Conservation (phyloP, 495 filamentous ascomycete genomes). For the Neurospora tetrasperma region DNA sequence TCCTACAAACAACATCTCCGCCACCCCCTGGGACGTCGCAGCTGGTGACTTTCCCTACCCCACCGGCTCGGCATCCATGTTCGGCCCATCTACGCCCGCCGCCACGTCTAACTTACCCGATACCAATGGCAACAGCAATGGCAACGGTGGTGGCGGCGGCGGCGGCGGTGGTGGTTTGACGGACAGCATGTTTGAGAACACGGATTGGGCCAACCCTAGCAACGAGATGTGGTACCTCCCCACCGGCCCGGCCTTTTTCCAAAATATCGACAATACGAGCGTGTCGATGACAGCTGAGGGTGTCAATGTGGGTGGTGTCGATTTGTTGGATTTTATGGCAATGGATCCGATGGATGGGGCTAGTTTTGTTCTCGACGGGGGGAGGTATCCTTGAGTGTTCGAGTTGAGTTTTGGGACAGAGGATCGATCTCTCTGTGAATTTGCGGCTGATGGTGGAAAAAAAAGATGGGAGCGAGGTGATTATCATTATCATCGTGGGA, state of each 20-base stretch:
- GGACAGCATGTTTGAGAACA: conserved; percentile 26
- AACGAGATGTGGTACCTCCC: conserved; percentile 50
- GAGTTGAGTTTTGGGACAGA: background rate
- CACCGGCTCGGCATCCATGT: conserved; percentile 33
- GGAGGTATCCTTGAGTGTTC: background rate
- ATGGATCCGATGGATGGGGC: conserved; percentile 34
- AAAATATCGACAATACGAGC: conserved; percentile 39
- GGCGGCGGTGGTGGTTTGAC: conserved; percentile 1
- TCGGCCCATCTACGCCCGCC: conserved; percentile 34
- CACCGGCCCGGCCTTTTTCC: conserved; percentile 43
- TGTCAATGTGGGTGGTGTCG: conserved; percentile 45
- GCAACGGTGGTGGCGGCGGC: conserved; percentile 1
- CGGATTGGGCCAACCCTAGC: conserved; percentile 34
- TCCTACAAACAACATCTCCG: conserved; percentile 38
- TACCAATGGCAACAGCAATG: conserved; percentile 13
- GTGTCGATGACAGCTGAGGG: conserved; percentile 50
- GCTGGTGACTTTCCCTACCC: conserved; percentile 39
- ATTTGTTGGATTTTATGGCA: conserved; percentile 48
- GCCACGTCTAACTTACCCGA: conserved; percentile 25
- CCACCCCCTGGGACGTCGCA: conserved; percentile 43
- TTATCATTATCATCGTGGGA: background rate
- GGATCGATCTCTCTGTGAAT: background rate
- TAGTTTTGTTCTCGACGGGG: conserved; percentile 28
- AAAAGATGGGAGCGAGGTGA: background rate
- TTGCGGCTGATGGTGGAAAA: background rate